A percentile compares a stretch with the other conserved stretches of the same genome.
Conservation (phyloP, 805 yeast species). For the Candida maltosa region DNA sequence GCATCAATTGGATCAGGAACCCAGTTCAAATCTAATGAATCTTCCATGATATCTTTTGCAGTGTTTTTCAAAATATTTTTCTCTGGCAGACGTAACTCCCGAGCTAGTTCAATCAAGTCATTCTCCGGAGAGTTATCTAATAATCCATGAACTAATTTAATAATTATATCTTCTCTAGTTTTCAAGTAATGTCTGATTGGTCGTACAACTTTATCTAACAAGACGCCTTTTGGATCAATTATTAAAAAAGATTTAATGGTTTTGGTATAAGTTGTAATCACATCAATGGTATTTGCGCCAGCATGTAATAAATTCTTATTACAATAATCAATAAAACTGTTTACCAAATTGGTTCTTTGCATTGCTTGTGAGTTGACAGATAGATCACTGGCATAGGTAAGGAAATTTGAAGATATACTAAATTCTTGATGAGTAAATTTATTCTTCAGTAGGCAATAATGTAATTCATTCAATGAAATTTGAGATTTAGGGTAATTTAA, state of each 20-base stretch:
- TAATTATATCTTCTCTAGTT: slow-evolving; percentile 70
- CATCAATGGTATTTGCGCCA: slow-evolving; percentile 74
- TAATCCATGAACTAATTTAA: slow-evolving; percentile 67
- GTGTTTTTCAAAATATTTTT: slow-evolving; percentile 6
- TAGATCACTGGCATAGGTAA: slow-evolving; percentile 5
- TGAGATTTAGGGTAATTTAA: slow-evolving; percentile 49
- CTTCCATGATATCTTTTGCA: slow-evolving; percentile 26
- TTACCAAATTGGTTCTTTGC: slow-evolving; percentile 53
- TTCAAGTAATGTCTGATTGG: slow-evolving; percentile 72
- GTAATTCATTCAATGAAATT: slow-evolving; percentile 56
- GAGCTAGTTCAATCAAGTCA: slow-evolving; percentile 50
- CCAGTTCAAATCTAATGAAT: slow-evolving; percentile 57
- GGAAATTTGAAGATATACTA: slow-evolving; percentile 3
- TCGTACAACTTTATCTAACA: slow-evolving; percentile 72
- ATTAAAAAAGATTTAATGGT: slow-evolving; percentile 68
- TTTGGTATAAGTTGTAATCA: slow-evolving; percentile 65
- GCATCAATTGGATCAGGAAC: slow-evolving; percentile 87
- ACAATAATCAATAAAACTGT: slow-evolving; percentile 45
- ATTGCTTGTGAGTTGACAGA: slow-evolving; percentile 21
- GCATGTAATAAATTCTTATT: slow-evolving; percentile 60
- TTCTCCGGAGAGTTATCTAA: slow-evolving; percentile 43
- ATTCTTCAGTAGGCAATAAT: slow-evolving; percentile 42
- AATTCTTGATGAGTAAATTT: slow-evolving; percentile 10
- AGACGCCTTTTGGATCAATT: slow-evolving; percentile 84
- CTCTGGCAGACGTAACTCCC: slow-evolving; percentile 40